Evolutionary conservation across 495 filamentous ascomycete genomes (phyloP).

Genomic region (Neohortaea acidophila): DNA sequence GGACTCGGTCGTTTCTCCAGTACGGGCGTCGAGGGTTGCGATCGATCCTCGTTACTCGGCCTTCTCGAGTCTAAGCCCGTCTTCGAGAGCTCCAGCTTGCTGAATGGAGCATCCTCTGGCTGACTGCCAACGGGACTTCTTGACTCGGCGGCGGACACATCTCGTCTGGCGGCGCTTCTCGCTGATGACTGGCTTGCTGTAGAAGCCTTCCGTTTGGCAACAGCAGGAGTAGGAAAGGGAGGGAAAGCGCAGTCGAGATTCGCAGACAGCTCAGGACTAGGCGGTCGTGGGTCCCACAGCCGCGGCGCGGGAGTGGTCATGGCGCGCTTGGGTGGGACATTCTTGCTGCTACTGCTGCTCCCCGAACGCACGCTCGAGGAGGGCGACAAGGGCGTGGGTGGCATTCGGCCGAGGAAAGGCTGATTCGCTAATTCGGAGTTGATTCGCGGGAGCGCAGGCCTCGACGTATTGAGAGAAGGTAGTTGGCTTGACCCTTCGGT

Average conservation of each 20-base stretch:
- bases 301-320: constrained; percentile 32
- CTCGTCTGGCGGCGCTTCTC: no score
- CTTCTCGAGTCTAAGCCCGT: no score
- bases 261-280: constrained; percentile 25
- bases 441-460: constrained; percentile 36
- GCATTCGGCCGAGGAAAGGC: constrained; percentile 20
- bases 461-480: constrained; percentile 12
- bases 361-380: constrained; percentile 21
- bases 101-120: no score
- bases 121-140: no score
- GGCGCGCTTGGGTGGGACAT: constrained; percentile 31
- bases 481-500: constrained; percentile 9
- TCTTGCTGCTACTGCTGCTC: constrained; percentile 47
- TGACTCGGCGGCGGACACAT: no score
- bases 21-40: no score
- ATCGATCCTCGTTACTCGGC: no score
- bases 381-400: constrained; percentile 19
- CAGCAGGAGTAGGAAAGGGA: constrained; percentile 42
- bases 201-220: no score
- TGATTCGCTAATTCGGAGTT: constrained; percentile 42
- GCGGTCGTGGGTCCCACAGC: constrained; percentile 26
- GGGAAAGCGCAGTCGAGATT: constrained; percentile 49
- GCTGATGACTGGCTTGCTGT: no score
- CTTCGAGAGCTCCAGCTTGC: no score
- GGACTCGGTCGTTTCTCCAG: no score